phyloP scores from a whole-genome alignment of 2,329 filamentous ascomycete species.

The Talaromyces piceae region DNA sequence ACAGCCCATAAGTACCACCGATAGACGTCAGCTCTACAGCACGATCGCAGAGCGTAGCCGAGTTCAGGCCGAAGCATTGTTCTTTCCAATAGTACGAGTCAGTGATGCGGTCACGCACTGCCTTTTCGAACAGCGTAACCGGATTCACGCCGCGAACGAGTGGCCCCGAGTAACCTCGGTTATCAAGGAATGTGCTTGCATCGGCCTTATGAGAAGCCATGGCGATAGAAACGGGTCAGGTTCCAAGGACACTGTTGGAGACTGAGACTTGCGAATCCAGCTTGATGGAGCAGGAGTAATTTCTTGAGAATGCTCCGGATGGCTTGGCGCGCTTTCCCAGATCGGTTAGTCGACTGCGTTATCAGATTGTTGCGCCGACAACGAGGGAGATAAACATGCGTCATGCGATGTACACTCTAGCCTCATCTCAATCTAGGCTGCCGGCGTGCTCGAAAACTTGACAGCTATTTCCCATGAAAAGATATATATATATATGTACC shows the following conservation, averaged over 20 bases:
- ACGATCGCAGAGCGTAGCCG: slow-evolving; percentile 72
- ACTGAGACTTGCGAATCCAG: not conserved
- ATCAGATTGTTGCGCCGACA: not conserved
- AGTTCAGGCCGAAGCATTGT: slow-evolving; percentile 93
- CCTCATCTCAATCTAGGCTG: not conserved
- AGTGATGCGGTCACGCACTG: slow-evolving; percentile 88
- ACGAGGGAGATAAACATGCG: not conserved
- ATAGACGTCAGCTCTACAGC: slow-evolving; percentile 78
- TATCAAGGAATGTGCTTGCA: slow-evolving; percentile 70
- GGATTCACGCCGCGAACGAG: slow-evolving; percentile 88
- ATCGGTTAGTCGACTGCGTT: not conserved
- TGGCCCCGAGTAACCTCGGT: slow-evolving; percentile 69
- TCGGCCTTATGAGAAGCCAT: slow-evolving; percentile 65
- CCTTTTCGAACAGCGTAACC: slow-evolving; percentile 91
- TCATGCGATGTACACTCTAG: not conserved
- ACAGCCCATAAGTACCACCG: slow-evolving; percentile 77
- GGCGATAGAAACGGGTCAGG: not conserved
- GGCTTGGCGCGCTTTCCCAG: not conserved
- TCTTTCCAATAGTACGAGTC: slow-evolving; percentile 98
- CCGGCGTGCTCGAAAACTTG: too few relatives aligned
- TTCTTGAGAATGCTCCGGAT: not conserved
- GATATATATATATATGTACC: not conserved
- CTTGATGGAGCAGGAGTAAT: not conserved
- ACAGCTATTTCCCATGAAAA: not conserved
- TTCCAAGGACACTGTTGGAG: not conserved